phyloP scores from a whole-genome alignment of 2,329 filamentous ascomycete species.

The Phaeophleospora eucalypticola region DNA sequence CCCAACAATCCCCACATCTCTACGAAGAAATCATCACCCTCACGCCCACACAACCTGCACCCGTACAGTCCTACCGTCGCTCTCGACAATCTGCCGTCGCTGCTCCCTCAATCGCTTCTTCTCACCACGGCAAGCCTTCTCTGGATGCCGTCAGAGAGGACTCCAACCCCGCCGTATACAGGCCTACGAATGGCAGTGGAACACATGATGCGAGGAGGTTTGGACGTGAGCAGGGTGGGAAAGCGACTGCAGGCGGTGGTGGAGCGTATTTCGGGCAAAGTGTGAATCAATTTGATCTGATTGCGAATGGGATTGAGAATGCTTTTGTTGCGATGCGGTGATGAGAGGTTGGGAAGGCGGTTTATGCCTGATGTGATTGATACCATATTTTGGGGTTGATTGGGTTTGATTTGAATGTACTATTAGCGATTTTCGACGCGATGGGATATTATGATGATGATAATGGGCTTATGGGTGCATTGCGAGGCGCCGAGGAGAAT shows the following conservation, averaged over 20 bases:
- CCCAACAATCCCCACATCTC: background rate
- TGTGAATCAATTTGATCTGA: conserved; percentile 23
- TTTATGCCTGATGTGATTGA: no score
- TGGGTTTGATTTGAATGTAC: no score
- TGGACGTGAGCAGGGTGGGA: no score
- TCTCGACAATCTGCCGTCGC: background rate
- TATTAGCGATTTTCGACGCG: no score
- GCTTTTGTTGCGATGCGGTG: conserved; percentile 24
- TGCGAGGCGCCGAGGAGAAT: no score
- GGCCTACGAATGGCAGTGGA: conserved; percentile 5
- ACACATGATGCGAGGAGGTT: conserved; percentile 2
- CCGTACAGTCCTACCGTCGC: conserved; percentile 12
- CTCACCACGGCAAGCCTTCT: background rate
- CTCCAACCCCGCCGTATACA: conserved; percentile 5
- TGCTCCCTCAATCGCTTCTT: background rate
- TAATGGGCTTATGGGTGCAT: no score
- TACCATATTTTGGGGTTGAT: no score
- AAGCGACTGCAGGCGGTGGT: no score
- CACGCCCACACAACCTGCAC: conserved; percentile 15
- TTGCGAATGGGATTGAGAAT: conserved; percentile 30
- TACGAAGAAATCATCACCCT: conserved; percentile 25
- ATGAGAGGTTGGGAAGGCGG: background rate
- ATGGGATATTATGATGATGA: background rate
- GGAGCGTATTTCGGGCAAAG: conserved; percentile 26
- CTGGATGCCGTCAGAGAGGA: conserved; percentile 3